phyloP scores from a whole-genome alignment of 2,329 filamentous ascomycete genomes.

The Diaporthe batatas region DNA sequence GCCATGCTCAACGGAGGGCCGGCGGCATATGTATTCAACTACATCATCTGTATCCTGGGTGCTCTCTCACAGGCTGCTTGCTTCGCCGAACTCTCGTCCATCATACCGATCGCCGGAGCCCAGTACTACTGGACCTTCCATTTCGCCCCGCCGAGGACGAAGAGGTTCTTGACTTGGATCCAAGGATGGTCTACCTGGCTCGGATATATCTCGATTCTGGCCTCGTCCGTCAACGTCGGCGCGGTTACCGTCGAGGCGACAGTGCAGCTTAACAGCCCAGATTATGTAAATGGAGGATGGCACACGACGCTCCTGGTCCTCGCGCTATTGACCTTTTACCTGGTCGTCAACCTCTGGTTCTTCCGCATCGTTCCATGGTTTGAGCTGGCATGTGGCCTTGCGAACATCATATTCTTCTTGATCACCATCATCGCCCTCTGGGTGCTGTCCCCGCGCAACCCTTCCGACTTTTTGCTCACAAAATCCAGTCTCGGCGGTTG shows the following conservation, averaged over 20 bases:
- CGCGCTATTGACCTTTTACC: not conserved
- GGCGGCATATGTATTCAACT: slow-evolving; percentile 6
- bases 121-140: not conserved
- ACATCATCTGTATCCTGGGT: slow-evolving; percentile 3
- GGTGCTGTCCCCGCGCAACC: not conserved
- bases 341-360: not conserved
- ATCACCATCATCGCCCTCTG: slow-evolving; percentile 2
- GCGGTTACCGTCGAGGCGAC: not conserved
- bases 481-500: not conserved
- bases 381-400: slow-evolving; percentile 5
- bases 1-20: slow-evolving; percentile 1
- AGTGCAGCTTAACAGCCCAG: not conserved
- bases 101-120: slow-evolving; percentile 4
- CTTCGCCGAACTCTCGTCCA: slow-evolving; percentile 1
- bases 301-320: not conserved
- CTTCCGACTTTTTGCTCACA: not conserved
- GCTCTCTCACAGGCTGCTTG: slow-evolving; percentile 11
- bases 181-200: not conserved
- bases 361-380: not conserved
- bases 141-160: not conserved
- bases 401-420: slow-evolving; percentile 8
- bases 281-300: not conserved
- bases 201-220: not conserved
- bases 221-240: not conserved
- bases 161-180: not conserved